Percentiles rank a stretch among this genome's conserved stretches.
Conservation (phyloP, 2,329 filamentous ascomycete genomes). For the Xylaria sp. region DNA sequence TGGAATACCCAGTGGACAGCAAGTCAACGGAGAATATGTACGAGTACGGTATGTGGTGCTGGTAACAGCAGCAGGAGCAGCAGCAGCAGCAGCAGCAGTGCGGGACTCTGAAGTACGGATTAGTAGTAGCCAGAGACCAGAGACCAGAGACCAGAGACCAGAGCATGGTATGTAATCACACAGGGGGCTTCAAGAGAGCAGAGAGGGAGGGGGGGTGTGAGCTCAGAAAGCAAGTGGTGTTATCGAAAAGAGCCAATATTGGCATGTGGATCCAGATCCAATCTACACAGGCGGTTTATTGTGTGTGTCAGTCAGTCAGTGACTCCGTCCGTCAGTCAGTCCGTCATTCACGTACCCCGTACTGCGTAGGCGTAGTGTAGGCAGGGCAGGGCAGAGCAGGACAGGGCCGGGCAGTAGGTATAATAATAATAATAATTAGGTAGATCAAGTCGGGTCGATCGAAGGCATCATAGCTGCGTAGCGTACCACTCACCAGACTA, state of each 20-base stretch:
- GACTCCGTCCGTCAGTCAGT: conserved; percentile 11
- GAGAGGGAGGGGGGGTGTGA: conserved; percentile 24
- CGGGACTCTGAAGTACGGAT: conserved; percentile 18
- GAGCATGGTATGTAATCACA: too few species aligned
- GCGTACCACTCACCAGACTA: conserved; percentile 29
- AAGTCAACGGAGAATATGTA: conserved; percentile 22
- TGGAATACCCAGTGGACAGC: conserved; percentile 27
- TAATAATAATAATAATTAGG: conserved; percentile 17
- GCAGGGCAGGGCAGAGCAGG: too few species aligned
- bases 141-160: background rate
- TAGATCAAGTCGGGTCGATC: conserved; percentile 26
- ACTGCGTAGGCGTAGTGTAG: too few species aligned
- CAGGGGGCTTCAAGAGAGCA: conserved; percentile 2
- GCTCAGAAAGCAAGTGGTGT: conserved; percentile 16
- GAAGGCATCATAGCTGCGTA: conserved; percentile 25
- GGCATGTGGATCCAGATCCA: conserved; percentile 29
- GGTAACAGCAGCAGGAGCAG: conserved; percentile 10
- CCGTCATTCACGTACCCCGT: conserved; percentile 6
- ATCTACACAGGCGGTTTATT: conserved; percentile 26
- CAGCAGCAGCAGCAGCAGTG: conserved; percentile 12
- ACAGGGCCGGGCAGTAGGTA: conserved; percentile 16
- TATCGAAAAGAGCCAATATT: conserved; percentile 23
- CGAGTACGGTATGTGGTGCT: conserved; percentile 24
- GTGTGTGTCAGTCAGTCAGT: conserved; percentile 16
- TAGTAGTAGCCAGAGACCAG: conserved; percentile 5